Base-by-base conservation (phyloP, 2,329 filamentous ascomycete genomes). In the Aspergillus oerlinghausenensis region DNA sequence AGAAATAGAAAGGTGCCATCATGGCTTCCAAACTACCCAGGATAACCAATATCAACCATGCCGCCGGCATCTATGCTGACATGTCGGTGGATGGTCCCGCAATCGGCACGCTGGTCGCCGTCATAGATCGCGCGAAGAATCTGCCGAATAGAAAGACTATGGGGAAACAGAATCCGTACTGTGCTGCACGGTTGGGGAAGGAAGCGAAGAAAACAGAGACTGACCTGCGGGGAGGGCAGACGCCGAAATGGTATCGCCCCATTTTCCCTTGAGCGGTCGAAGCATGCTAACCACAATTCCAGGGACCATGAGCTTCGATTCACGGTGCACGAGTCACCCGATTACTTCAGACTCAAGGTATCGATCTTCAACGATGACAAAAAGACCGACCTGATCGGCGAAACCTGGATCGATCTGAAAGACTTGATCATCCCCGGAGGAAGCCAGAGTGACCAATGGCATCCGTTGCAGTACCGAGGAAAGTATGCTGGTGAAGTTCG, bases 241-340 rank as follows among this genome's bases (percentile, higher is more conserved):
- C 94, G 42, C 94, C 94, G 7, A 88, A 84, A 83, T 99, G 94
- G 94, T 97, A 84, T 25, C 56, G 6, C 49, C 40, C n/a, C 45
- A n/a, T 52, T 10, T 29, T 26, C n/a, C 35, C 5, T 19, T 21
- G 17, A 25, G 28, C 26, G 14, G 19, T 29, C 6, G 19, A 17
- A 10, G 23, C 7, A 42, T 38, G 50, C 60, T 63, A 43, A 66
- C 49, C 54, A 32, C 43, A 50, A 42, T 21, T 62, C 26, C 69
- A 99, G 94, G 94, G 94, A 99, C 73, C 91, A 97, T 75, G 94
- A 99, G 74, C 84, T 99, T 48, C 90, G 94, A 60, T 99, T 97
- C 71, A 90, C 85, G 48, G 94, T 99, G 17, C 93, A 97, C 81
- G 92, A 97, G 69, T 97, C 92, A 17, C 88, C 92, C 19, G 94